Conservation (phyloP, 352 stramenopile genomes). For the Globisporangium carolinianum region DNA sequence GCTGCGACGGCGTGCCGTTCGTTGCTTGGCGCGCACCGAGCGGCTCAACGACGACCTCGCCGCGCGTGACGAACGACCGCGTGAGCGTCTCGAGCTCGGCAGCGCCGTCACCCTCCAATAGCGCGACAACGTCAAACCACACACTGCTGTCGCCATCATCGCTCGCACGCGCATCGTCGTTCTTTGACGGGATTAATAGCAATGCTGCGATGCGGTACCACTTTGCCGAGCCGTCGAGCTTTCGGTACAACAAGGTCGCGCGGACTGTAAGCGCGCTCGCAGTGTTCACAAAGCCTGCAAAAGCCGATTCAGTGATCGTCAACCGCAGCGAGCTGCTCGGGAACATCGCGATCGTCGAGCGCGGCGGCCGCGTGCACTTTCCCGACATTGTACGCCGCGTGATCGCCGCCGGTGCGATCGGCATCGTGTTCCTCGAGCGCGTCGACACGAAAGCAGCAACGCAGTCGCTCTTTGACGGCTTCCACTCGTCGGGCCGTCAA, state of each 20-base stretch:
- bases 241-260: conserved; percentile 60
- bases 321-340: conserved; percentile 56
- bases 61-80: conserved; percentile 1
- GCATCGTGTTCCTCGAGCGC: conserved; percentile 75
- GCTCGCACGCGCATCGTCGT: neutral
- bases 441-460: conserved; percentile 43
- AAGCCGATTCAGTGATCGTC: conserved; percentile 56
- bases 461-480: conserved; percentile 80
- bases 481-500: conserved; percentile 80
- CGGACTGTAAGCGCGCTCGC: conserved; percentile 36
- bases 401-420: conserved; percentile 49
- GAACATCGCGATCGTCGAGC: conserved; percentile 70
- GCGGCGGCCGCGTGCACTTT: conserved; percentile 75
- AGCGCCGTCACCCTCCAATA: neutral
- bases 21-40: conserved; percentile 42
- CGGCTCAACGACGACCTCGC: conserved; percentile 2
- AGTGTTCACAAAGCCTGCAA: conserved; percentile 62
- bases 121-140: too few species aligned
- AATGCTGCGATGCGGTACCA: conserved; percentile 29
- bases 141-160: neutral
- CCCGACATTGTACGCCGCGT: conserved; percentile 76
- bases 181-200: conserved; percentile 10
- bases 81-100: conserved; percentile 3
- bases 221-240: conserved; percentile 81
- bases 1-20: conserved; percentile 61